These are phyloP conservation scores for Pythium insidiosum DNA, from an alignment of 352 stramenopile genomes.

Conservation along the genomic window DNA sequence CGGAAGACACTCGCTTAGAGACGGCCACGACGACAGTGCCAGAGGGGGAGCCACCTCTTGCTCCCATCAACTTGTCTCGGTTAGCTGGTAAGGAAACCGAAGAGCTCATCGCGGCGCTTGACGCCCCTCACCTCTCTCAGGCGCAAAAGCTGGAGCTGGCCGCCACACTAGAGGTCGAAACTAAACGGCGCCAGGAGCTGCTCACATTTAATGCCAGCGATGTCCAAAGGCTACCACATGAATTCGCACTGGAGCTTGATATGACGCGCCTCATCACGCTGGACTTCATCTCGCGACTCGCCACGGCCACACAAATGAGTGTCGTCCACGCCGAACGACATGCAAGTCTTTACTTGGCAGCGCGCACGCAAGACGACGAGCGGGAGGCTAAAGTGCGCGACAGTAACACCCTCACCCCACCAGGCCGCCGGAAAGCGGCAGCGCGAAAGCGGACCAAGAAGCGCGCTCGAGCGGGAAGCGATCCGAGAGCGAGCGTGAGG, in stretches of 20 bases:
- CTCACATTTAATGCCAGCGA: neutral
- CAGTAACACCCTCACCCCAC: neutral
- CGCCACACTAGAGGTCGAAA: neutral
- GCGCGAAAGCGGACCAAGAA: neutral
- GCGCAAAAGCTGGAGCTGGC: neutral
- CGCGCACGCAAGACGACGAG: no score
- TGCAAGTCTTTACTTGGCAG: no score
- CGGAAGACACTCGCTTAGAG: no score
- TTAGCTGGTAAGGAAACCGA: neutral
- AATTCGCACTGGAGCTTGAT: neutral
- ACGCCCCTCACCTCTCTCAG: neutral
- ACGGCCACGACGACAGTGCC: no score
- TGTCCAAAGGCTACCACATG: neutral
- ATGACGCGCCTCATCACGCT: neutral
- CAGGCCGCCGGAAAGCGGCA: neutral
- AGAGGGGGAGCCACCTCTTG: no score
- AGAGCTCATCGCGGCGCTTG: neutral
- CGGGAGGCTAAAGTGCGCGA: no score
- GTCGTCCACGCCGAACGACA: neutral
- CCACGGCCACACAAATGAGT: neutral
- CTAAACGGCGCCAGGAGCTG: neutral
- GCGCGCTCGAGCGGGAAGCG: neutral
- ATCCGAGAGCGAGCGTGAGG: neutral
- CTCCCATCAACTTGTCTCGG: neutral
- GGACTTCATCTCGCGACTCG: neutral